Conservation (phyloP, 257 asterid species). For the Eucommia ulmoides region DNA sequence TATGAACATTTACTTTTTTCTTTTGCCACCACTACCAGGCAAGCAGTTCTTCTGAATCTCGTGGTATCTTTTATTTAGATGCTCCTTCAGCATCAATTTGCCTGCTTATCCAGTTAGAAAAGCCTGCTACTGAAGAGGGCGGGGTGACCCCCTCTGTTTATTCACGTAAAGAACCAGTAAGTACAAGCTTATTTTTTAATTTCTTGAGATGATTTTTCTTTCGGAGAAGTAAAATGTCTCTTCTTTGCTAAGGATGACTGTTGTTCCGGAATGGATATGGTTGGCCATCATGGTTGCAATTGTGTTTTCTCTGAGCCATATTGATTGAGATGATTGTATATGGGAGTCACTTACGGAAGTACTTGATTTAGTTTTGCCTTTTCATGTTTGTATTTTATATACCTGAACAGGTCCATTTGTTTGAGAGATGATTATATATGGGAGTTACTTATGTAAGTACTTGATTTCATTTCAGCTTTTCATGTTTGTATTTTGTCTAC, state of each 20-base stretch:
- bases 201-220: slow-evolving; percentile 8
- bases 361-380: too few species aligned
- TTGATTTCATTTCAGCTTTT: too few species aligned
- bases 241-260: too few species aligned
- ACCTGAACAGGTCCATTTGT: too few species aligned
- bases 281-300: neutral
- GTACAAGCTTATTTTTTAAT: slow-evolving; percentile 15
- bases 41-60: slow-evolving; percentile 46
- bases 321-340: too few species aligned
- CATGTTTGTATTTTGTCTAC: slow-evolving; percentile 4
- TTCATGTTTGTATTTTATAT: slow-evolving; percentile 10
- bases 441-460: too few species aligned
- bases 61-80: slow-evolving; percentile 81
- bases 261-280: slow-evolving; percentile 3
- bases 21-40: slow-evolving; percentile 34
- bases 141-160: slow-evolving; percentile 96
- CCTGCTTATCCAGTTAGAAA: slow-evolving; percentile 90
- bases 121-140: slow-evolving; percentile 97
- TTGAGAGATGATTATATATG: too few species aligned
- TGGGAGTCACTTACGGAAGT: too few species aligned
- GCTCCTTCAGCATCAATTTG: slow-evolving; percentile 97
- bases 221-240: too few species aligned
- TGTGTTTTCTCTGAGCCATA: too few species aligned
- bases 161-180: slow-evolving; percentile 99
- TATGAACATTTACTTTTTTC: slow-evolving; percentile 9